These are phyloP conservation scores for Rhynchosporium secalis DNA, from an alignment of 2,329 filamentous ascomycete genomes.

Conservation along the genomic window DNA sequence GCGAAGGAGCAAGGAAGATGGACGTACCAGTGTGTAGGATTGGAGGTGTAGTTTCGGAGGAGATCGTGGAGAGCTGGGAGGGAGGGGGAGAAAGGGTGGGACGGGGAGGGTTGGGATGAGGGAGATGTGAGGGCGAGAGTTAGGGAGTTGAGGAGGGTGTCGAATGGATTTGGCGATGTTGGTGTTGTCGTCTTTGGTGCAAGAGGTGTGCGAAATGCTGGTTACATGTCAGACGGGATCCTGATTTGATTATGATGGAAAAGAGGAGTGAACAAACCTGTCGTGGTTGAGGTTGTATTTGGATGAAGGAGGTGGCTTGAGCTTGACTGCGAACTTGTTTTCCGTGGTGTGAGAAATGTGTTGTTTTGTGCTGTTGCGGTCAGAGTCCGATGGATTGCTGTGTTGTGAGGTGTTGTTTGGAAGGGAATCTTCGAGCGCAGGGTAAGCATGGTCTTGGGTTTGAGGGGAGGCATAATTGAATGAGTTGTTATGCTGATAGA, in stretches of 20 bases:
- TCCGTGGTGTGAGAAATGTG: slow-evolving; percentile 5
- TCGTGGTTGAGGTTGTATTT: neutral
- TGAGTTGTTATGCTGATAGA: too few species aligned
- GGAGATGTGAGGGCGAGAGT: slow-evolving; percentile 24
- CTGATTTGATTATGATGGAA: neutral
- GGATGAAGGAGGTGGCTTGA: neutral
- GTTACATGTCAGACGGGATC: neutral
- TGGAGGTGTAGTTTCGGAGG: slow-evolving; percentile 30
- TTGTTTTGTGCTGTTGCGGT: slow-evolving; percentile 21
- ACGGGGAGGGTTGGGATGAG: slow-evolving; percentile 23
- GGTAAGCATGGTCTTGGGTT: slow-evolving; percentile 21
- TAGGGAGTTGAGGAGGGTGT: slow-evolving; percentile 26
- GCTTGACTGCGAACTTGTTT: neutral
- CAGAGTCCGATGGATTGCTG: slow-evolving; percentile 22
- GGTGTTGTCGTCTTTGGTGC: neutral
- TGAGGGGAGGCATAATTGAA: slow-evolving; percentile 26
- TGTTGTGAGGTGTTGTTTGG: slow-evolving; percentile 15
- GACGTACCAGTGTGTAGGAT: slow-evolving; percentile 56
- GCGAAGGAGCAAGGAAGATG: slow-evolving; percentile 58
- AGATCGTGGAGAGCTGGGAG: slow-evolving; percentile 27
- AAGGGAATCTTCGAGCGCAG: slow-evolving; percentile 19
- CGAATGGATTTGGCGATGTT: slow-evolving; percentile 21
- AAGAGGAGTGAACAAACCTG: neutral
- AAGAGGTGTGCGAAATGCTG: slow-evolving; percentile 2
- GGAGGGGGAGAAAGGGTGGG: slow-evolving; percentile 19